Conservation (phyloP, 495 filamentous ascomycete species). For the Lindgomyces ingoldianus region DNA sequence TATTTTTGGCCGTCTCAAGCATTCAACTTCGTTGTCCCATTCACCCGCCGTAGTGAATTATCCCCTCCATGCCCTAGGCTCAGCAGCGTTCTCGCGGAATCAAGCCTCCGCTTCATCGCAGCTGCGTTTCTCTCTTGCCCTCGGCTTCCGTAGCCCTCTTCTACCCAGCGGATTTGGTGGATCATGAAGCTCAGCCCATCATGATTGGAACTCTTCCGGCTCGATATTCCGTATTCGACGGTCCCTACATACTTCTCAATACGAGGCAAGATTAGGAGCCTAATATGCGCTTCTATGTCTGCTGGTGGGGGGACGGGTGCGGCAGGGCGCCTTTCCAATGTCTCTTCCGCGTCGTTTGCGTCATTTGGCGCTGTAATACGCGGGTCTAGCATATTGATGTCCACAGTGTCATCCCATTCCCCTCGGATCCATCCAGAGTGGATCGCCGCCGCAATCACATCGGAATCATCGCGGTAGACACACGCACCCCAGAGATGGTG, state of each 20-base stretch:
- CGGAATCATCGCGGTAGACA: slow-evolving; percentile 94
- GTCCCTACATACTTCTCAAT: slow-evolving; percentile 74
- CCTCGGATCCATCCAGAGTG: slow-evolving; percentile 91
- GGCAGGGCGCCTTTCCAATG: slow-evolving; percentile 49
- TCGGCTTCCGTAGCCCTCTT: slow-evolving; percentile 62
- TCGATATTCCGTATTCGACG: slow-evolving; percentile 75
- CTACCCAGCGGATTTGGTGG: slow-evolving; percentile 73
- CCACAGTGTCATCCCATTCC: slow-evolving; percentile 77
- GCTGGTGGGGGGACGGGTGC: slow-evolving; percentile 56
- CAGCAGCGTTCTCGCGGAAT: slow-evolving; percentile 32
- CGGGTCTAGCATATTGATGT: slow-evolving; percentile 67
- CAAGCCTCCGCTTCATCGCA: slow-evolving; percentile 62
- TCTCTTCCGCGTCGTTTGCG: slow-evolving; percentile 40
- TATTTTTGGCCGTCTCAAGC: slow-evolving; percentile 18
- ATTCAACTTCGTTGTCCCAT: slow-evolving; percentile 29
- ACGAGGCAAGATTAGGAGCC: slow-evolving; percentile 75
- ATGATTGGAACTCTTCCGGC: slow-evolving; percentile 73
- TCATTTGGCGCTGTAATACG: slow-evolving; percentile 49
- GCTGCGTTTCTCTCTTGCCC: slow-evolving; percentile 65
- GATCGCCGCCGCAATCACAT: slow-evolving; percentile 88
- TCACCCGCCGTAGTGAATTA: slow-evolving; percentile 19
- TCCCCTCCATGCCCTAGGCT: slow-evolving; percentile 28
- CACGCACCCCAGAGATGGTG: slow-evolving; percentile 88
- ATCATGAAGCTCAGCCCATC: slow-evolving; percentile 91
- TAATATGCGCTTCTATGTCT: slow-evolving; percentile 80